These are phyloP conservation scores for Chrysoporthe austroafricana DNA, from an alignment of 2,329 filamentous ascomycete species.

Conservation along the genomic window DNA sequence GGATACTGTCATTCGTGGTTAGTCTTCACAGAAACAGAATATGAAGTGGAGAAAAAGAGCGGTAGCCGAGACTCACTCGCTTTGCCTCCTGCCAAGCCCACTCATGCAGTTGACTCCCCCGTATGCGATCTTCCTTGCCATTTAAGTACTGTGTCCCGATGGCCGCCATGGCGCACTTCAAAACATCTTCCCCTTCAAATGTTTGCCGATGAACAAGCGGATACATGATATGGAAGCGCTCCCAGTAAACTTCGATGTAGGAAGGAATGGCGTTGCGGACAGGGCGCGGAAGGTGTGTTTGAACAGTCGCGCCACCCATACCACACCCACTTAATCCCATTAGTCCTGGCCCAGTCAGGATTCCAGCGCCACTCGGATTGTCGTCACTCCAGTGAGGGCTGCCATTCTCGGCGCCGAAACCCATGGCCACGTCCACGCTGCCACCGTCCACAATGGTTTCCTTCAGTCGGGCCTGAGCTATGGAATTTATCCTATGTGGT, in stretches of 20 bases:
- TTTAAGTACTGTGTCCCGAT: conserved; percentile 56
- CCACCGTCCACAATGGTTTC: conserved; percentile 39
- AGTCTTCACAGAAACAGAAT: conserved; percentile 5
- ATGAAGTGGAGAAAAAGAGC: too few species aligned
- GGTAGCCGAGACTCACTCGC: conserved; percentile 47
- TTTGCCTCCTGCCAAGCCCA: conserved; percentile 55
- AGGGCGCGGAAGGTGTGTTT: conserved; percentile 40
- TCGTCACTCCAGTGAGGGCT: conserved; percentile 22
- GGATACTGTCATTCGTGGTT: conserved; percentile 42
- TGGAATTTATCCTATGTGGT: conserved; percentile 41
- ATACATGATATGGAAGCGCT: conserved; percentile 50
- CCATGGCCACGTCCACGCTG: conserved; percentile 12
- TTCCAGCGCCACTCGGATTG: conserved; percentile 31
- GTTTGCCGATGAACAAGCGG: conserved; percentile 56
- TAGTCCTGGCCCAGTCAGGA: conserved; percentile 43
- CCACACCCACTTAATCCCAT: conserved; percentile 31
- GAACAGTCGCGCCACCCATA: conserved; percentile 32
- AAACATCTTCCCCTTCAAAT: conserved; percentile 50
- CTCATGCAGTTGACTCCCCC: conserved; percentile 55
- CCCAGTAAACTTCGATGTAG: conserved; percentile 60
- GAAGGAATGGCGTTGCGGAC: conserved; percentile 50
- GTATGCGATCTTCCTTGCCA: conserved; percentile 52
- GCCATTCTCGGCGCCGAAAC: conserved; percentile 8
- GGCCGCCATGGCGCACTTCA: conserved; percentile 61
- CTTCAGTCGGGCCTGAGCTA: conserved; percentile 47